Base-by-base conservation (phyloP, 73 alveolate genomes). In the Loxodes magnus region DNA sequence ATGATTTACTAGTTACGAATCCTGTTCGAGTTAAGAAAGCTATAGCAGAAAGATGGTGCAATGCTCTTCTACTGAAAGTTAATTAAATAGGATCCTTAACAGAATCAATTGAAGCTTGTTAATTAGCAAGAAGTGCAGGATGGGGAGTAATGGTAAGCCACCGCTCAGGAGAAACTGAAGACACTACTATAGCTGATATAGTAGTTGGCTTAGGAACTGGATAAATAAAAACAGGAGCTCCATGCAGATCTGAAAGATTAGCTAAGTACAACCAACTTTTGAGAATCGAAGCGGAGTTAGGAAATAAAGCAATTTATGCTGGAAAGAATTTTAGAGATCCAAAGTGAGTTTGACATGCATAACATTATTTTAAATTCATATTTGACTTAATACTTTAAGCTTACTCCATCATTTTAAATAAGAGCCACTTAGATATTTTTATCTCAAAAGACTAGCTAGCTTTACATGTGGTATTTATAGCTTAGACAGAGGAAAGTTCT, bases 111-210 rank as follows among this genome's bases (percentile, higher is more conserved):
- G 94, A 89, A 48, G 97, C 97, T 19, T 53, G 58, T 27, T 27
- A 36, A 35, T 50, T 51, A 42, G 64, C 71, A 36, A 43, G 22
- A 24, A 29, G 51, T 10, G 76, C 72, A 15, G 82, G 89, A 23
- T 81, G 77, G 69, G 97, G 97, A 25, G 97, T 89, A 41, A 92
- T 92, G 98, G 97, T 92, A 10, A 77, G 95, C 29, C 98, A 92
- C 67, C 87, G 99, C 54, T 66, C 92, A 37, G 99, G 99, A 23
- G 99, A 92, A 71, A 92, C 99, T 42, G 99, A 92, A 64, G 99
- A 92, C 77, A 85, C 78, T 70, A 82, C 84, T 73, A 92, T 88
- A 79, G 96, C 94, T 34, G 98, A 92, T 46, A 63, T 92, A 51
- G 77, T 81, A 15, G 98, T 88, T 35, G 97, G 97, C 43, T 71